Conservation (phyloP, 1,284 basidiomycete genomes). For the Tilletia indica region DNA sequence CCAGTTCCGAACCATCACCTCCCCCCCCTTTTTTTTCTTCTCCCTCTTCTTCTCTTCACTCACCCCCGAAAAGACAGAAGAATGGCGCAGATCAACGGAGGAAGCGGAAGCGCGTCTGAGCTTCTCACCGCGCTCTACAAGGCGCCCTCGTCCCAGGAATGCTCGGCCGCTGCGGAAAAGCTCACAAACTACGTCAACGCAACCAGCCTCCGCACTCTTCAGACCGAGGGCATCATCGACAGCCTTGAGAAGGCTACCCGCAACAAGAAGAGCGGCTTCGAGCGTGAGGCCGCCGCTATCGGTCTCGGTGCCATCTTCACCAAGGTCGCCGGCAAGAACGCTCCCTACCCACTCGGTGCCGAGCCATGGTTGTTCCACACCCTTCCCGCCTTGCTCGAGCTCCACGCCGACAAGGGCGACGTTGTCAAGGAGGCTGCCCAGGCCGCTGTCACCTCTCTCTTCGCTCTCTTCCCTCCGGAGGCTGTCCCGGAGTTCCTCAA, state of each 20-base stretch:
- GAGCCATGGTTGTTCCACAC: slow-evolving; percentile 80
- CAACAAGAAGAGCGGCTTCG: slow-evolving; percentile 80
- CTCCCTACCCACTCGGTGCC: slow-evolving; percentile 66
- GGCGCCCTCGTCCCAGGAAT: slow-evolving; percentile 44
- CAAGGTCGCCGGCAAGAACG: slow-evolving; percentile 55
- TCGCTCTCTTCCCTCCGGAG: slow-evolving; percentile 79
- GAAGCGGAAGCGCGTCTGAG: not conserved
- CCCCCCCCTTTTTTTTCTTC: no score
- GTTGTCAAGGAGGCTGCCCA: slow-evolving; percentile 81
- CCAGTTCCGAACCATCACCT: no score
- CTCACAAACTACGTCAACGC: slow-evolving; percentile 56
- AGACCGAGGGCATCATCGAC: slow-evolving; percentile 54
- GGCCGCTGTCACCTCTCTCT: slow-evolving; percentile 76
- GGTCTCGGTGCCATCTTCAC: slow-evolving; percentile 59
- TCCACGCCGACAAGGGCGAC: slow-evolving; percentile 92
- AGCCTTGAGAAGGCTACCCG: slow-evolving; percentile 65
- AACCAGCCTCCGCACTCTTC: slow-evolving; percentile 53
- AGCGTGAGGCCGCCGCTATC: slow-evolving; percentile 86
- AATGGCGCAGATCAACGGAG: slow-evolving; percentile 1
- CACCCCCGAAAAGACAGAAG: not conserved
- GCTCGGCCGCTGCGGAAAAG: slow-evolving; percentile 53
- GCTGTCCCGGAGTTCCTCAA: slow-evolving; percentile 70
- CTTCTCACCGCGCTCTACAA: slow-evolving; percentile 32
- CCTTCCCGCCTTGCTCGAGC: slow-evolving; percentile 75
- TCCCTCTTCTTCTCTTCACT: no score